Evolutionary conservation across 2,329 filamentous ascomycete species (phyloP).

Genomic region (Hypocrella siamensis): DNA sequence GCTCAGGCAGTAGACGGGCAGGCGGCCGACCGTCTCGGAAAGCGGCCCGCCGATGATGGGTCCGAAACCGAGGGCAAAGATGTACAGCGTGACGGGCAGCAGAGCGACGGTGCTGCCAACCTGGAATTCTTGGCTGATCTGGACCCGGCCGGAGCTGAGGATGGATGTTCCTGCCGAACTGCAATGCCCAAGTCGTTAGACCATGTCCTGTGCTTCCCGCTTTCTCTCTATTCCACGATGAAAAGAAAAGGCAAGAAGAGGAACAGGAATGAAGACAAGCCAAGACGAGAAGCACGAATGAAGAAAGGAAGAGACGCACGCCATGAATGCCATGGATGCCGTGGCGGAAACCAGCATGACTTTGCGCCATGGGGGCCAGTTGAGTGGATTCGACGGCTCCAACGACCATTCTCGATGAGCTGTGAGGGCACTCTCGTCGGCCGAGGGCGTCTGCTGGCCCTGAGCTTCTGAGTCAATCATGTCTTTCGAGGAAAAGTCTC

Average conservation of each 20-base stretch:
- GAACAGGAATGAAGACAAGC: too few relatives aligned
- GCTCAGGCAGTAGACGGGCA: slow-evolving; percentile 31
- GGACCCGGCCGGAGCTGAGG: slow-evolving; percentile 28
- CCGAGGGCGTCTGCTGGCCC: not conserved
- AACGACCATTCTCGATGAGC: slow-evolving; percentile 21
- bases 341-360: slow-evolving; percentile 20
- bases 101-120: slow-evolving; percentile 39
- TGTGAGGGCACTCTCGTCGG: too few relatives aligned
- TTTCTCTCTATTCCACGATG: too few relatives aligned
- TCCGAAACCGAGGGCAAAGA: slow-evolving; percentile 42
- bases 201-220: too few relatives aligned
- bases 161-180: slow-evolving; percentile 39
- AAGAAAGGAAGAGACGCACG: slow-evolving; percentile 11
- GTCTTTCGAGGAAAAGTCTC: too few relatives aligned
- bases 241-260: too few relatives aligned
- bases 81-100: slow-evolving; percentile 43
- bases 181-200: too few relatives aligned
- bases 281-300: too few relatives aligned
- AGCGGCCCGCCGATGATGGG: slow-evolving; percentile 43
- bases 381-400: slow-evolving; percentile 25
- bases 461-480: not conserved
- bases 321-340: slow-evolving; percentile 22
- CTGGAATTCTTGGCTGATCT: slow-evolving; percentile 35
- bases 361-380: slow-evolving; percentile 30
- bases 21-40: slow-evolving; percentile 41